Evolutionary conservation across 1,139 yeast genomes (phyloP), one percentile per base, ranked within the genome.

Genomic region (Wickerhamiella infanticola): DNA sequence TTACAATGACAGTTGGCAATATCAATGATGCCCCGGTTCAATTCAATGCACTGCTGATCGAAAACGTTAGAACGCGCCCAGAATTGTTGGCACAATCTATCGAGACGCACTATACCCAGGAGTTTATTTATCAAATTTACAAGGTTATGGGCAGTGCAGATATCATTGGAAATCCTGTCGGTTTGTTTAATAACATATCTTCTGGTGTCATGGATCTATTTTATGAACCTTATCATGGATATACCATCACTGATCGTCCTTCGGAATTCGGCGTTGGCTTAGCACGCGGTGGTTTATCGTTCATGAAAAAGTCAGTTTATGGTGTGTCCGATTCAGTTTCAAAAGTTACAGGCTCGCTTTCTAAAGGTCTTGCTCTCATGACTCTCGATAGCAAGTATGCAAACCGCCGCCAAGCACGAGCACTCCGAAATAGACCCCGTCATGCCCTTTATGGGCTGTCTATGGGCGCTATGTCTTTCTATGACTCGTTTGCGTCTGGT

Each of bases 1-100:
- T 93, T 50, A 86, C 97, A 0, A 88, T 88, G 97, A 95, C 98
- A 0, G 77, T 93, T 53, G 98, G 98, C 29, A 93, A 90, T 62
- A 84, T 93, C 49, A 88, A 90, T 58, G 97, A 90, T 63, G 98
- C 99, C 0, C 98, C 98, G 2, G 84, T 93, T 37, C 76, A 81
- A 56, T 67, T 93, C 58, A 85, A 90, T 59, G 90, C 98, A 0
- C 68, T 93, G 53, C 74, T 85, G 50, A 73, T 90, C 61, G 96
- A 86, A 56, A 93, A 93, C 60, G 78, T 88, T 11, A 72, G 96
- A 51, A 93, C 86, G 1, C 94, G 96, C 4, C 61, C 81, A 6
- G 86, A 93, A 2, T 70, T 81, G 40, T 69, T 93, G 53, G 48
- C 76, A 31, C 82, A 81, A 50, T 79, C 85, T 23, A 72, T 90